Evolutionary conservation across 1,284 basidiomycete genomes (phyloP), one percentile per base, ranked within the genome.

Genomic region (Trametes pubescens): DNA sequence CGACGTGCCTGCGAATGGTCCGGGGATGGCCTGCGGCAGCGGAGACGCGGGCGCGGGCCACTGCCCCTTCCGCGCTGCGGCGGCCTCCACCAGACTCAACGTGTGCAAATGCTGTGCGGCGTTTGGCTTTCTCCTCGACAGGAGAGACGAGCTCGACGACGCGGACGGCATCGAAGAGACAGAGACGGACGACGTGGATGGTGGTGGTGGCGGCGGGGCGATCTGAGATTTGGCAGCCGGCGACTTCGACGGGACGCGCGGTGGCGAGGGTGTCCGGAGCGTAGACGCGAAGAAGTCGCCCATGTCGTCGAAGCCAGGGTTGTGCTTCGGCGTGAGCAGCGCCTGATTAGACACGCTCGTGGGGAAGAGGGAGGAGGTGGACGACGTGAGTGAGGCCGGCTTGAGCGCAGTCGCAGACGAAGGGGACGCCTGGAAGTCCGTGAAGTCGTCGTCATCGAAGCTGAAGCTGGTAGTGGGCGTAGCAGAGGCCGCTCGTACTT

Each of bases 31-130:
- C 43, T 80, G 77, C 13, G 84, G 83, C 6, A 85, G 76, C 0
- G 86, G 85, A 9, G 87, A 85, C 1, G 83, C 80, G 11, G 87
- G 85, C 26, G 85, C 83, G n/a, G 88, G 87, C 89, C 89, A 91
- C 55, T 79, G 62, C 11, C 87, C 87, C 5, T 74, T 75, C 21
- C 79, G 79, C 7, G 86, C 74, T 10, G 86, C 86, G 9, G 84
- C 87, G 18, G 74, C 75, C 65, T 85, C 81, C 62, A 91, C 72
- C 26, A 91, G 75, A 67, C 81, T 86, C 67, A 82, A 72, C 6
- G 87, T 87, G 57, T 86, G 83, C 62, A 80, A 78, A 69, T 86
- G 87, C 56, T 81, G 79, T 8, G 80, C 78, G 14, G 61, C 57
- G 38, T 68, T 64, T 16, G 64, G 63, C 48, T 57, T 67, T 49